Base-by-base conservation (phyloP, 345 rosid genomes). In the Gossypium herbaceum region DNA sequence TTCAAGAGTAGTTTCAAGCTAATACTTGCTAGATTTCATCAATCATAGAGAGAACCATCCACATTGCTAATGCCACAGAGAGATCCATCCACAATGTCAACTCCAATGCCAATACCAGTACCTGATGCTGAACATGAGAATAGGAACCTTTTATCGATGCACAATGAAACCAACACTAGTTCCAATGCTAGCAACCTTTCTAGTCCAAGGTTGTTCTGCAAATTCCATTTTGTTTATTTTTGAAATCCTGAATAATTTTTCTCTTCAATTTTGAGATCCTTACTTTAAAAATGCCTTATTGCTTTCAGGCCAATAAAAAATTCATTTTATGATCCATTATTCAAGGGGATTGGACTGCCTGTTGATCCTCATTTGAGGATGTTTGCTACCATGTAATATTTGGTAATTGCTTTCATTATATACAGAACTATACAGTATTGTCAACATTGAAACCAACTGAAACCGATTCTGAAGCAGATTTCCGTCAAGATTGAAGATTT, bases 321-420 rank as follows among this genome's bases (percentile, higher is more conserved):
- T 45, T 9, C 65, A 3, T 24, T 80, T 1, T 80, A 86, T 71
- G 87, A 80, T 75, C 87, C 84, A 22, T 10, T 56, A 65, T 82
- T 57, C 68, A 84, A 80, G 44, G 27, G 45, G 68, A 2, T 84
- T 24, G 83, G 87, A 12, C 75, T 86, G 3, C 80, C 80, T 1
- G 2, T 82, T 43, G 87, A 86, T 51, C 88, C 88, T 45, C 81
- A 85, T 65, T 59, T 85, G 24, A 73, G 88, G 66, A 52, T 77
- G 72, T 55, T 81, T 59, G 9, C 43, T 22, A 57, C 41, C 41
- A 34, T 34, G 41, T 34, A 22, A 12, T 9, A 1, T 34, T 9
- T 8, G 22, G 22, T 68, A 47, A 68, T 68, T 47, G 2, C 41
- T 24, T 34, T 34, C 41, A 34, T 34, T 4, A 34, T 34, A 34